These are phyloP conservation scores for Cryoendolithus antarcticus DNA, from an alignment of 2,329 filamentous ascomycete genomes.

Conservation along the genomic window DNA sequence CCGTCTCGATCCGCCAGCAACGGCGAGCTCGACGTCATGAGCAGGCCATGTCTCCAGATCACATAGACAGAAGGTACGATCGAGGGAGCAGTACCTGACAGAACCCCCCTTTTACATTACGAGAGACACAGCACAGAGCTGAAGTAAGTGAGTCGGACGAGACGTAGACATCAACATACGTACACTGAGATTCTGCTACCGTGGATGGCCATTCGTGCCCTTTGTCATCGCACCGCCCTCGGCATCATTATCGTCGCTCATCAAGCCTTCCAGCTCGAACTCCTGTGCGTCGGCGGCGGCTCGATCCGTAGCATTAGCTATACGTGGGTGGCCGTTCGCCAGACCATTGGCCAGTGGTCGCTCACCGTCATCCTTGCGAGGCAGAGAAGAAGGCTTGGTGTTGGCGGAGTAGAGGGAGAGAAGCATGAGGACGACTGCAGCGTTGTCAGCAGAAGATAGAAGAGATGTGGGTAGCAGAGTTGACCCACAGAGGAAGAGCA, in stretches of 20 bases:
- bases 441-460: background rate
- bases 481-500: slow-evolving; percentile 52
- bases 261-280: slow-evolving; percentile 83
- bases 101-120: too few species aligned
- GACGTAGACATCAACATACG: too few species aligned
- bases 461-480: background rate
- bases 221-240: slow-evolving; percentile 1
- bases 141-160: too few species aligned
- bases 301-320: slow-evolving; percentile 32
- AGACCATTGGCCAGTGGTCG: slow-evolving; percentile 28
- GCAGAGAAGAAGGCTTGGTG: slow-evolving; percentile 30
- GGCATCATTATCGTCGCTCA: slow-evolving; percentile 70
- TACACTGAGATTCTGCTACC: too few species aligned
- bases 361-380: slow-evolving; percentile 22
- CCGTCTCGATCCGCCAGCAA: too few species aligned
- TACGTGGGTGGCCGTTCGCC: slow-evolving; percentile 33
- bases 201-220: background rate
- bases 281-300: slow-evolving; percentile 72
- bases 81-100: too few species aligned
- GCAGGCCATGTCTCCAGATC: too few species aligned
- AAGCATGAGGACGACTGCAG: slow-evolving; percentile 64
- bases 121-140: too few species aligned
- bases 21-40: too few species aligned
- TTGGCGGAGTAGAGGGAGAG: slow-evolving; percentile 68
- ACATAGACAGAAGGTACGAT: too few species aligned